phyloP scores from a whole-genome alignment of 2,329 filamentous ascomycete genomes.

The Aspergillus caelatus region DNA sequence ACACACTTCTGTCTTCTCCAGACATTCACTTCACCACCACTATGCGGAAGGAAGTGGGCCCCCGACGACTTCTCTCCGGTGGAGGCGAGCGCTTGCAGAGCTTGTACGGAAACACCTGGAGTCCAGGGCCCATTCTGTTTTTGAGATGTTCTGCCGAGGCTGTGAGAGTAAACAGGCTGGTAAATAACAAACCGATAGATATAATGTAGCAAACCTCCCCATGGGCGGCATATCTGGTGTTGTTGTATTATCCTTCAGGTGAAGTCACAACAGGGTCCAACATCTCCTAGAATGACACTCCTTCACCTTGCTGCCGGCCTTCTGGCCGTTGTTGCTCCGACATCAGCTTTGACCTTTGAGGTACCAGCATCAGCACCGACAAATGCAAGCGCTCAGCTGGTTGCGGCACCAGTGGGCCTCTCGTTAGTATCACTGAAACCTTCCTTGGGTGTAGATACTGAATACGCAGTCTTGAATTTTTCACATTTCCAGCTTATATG shows the following conservation, averaged over 20 bases:
- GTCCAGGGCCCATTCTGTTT: background rate
- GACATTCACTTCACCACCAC: background rate
- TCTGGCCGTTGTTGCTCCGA: background rate
- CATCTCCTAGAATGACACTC: background rate
- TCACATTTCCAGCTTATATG: conserved; percentile 59
- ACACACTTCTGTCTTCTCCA: background rate
- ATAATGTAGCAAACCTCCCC: background rate
- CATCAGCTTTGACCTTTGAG: conserved; percentile 34
- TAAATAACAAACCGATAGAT: background rate
- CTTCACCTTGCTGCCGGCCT: background rate
- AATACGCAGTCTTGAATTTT: conserved; percentile 55
- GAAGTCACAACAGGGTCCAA: background rate
- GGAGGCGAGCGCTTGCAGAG: background rate
- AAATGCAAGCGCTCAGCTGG: conserved; percentile 35
- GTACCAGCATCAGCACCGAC: conserved; percentile 38
- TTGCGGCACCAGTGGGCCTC: conserved; percentile 49
- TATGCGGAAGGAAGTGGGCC: background rate
- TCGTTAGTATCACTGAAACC: conserved; percentile 39
- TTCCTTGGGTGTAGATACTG: background rate
- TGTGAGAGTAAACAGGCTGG: background rate
- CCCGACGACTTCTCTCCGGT: background rate
- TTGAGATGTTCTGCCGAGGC: background rate
- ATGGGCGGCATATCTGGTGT: background rate
- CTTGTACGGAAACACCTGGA: background rate
- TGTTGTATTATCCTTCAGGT: background rate